These are phyloP conservation scores for Tuber magnatum DNA, from an alignment of 495 filamentous ascomycete species.

Conservation along the genomic window DNA sequence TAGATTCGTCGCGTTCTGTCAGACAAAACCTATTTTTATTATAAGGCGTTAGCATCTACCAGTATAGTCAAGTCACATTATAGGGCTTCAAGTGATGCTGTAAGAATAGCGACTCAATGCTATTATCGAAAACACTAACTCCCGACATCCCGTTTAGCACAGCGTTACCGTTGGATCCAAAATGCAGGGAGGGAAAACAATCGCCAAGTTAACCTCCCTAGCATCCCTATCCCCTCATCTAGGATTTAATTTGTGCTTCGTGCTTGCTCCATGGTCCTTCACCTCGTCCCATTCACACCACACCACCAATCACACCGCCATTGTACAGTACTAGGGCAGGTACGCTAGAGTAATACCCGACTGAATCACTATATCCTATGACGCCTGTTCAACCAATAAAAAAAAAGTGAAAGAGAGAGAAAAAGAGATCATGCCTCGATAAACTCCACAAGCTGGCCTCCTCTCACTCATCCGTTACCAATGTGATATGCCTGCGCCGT, in stretches of 20 bases:
- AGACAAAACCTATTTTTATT: neutral
- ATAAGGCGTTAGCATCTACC: neutral
- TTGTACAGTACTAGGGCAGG: neutral
- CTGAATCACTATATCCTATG: neutral
- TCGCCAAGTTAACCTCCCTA: neutral
- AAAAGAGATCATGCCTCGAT: no score
- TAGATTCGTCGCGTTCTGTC: no score
- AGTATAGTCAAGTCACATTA: neutral
- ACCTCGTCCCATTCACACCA: neutral
- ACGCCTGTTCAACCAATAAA: neutral
- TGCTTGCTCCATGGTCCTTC: neutral
- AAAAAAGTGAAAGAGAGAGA: no score
- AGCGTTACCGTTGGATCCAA: neutral
- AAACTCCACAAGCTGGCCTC: no score
- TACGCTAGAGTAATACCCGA: neutral
- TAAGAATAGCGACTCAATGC: no score
- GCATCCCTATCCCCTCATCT: neutral
- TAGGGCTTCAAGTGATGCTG: neutral
- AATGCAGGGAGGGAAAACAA: neutral
- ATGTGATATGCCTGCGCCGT: no score
- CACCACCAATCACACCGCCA: neutral
- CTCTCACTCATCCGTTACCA: no score
- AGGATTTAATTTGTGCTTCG: neutral
- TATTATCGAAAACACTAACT: neutral
- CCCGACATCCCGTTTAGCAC: neutral